Conservation (phyloP, 2,329 filamentous ascomycete species). For the Blastomyces silverae region DNA sequence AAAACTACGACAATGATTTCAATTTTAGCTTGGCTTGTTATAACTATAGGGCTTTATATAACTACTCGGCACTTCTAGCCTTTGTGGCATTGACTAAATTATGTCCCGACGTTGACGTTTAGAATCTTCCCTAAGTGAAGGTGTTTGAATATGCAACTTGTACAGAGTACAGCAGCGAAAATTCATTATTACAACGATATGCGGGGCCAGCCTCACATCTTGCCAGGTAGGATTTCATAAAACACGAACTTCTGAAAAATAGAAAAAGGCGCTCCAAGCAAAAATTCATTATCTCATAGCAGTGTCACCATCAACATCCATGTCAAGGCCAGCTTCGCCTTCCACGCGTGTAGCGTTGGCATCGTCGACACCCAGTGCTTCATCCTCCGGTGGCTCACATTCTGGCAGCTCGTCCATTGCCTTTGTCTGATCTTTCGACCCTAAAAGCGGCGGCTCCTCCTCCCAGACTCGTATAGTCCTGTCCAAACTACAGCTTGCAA, state of each 20-base stretch:
- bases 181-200: background rate
- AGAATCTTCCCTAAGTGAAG: background rate
- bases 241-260: background rate
- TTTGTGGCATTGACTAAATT: background rate
- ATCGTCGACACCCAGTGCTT: background rate
- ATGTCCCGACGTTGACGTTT: background rate
- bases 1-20: background rate
- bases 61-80: background rate
- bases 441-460: slow-evolving; percentile 30
- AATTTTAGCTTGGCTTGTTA: too few species aligned
- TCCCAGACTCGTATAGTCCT: slow-evolving; percentile 57
- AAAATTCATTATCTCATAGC: slow-evolving; percentile 15
- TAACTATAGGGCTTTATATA: background rate
- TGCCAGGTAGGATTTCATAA: background rate
- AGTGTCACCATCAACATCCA: slow-evolving; percentile 16
- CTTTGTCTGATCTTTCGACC: slow-evolving; percentile 7
- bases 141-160: background rate
- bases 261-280: background rate
- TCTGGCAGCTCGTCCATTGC: background rate
- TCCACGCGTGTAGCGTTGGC: background rate
- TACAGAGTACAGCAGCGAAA: background rate
- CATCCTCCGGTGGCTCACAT: background rate
- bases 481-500: slow-evolving; percentile 59
- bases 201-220: background rate
- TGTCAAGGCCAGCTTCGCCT: background rate